Evolutionary conservation across 495 filamentous ascomycete genomes (phyloP).

Genomic region (Penicillium simplicissimum): DNA sequence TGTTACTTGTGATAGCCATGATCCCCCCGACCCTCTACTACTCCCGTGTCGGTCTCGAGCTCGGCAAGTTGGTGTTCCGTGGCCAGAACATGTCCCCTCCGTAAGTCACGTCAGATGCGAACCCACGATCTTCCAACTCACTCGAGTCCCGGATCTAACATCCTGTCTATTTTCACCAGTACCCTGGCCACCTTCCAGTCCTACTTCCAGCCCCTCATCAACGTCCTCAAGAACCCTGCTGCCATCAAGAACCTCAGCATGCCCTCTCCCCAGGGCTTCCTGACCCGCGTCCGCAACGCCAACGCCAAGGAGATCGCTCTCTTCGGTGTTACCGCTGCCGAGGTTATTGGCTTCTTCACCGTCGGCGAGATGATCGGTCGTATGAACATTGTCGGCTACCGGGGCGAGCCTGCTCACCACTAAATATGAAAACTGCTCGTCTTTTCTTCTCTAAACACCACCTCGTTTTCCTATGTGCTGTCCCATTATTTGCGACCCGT

Average conservation of each 20-base stretch:
- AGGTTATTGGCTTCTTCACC: constrained; percentile 95
- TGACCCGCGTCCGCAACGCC: constrained; percentile 68
- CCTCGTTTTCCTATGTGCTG: constrained; percentile 31
- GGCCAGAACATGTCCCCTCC: constrained; percentile 91
- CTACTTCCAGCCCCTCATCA: constrained; percentile 76
- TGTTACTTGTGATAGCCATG: constrained; percentile 59
- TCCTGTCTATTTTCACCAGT: constrained; percentile 42
- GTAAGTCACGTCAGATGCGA: constrained; percentile 57
- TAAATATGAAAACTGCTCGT: constrained; percentile 45
- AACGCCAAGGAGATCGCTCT: constrained; percentile 65
- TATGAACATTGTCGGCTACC: constrained; percentile 91
- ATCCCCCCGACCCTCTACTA: constrained; percentile 89
- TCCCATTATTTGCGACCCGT: constrained; percentile 35
- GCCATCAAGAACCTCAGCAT: constrained; percentile 45
- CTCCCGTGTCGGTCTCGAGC: constrained; percentile 81
- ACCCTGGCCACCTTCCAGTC: constrained; percentile 78
- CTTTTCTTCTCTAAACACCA: constrained; percentile 30
- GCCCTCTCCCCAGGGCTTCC: constrained; percentile 49
- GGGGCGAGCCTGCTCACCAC: constrained; percentile 65
- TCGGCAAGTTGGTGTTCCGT: constrained; percentile 81
- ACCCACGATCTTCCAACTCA: background rate
- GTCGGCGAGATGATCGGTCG: constrained; percentile 96
- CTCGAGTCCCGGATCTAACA: constrained; percentile 20
- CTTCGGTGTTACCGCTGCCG: constrained; percentile 75
- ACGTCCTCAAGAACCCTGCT: constrained; percentile 66